Conservation (phyloP, 768 basidiomycete genomes). For the Glaciozyma antarctica region DNA sequence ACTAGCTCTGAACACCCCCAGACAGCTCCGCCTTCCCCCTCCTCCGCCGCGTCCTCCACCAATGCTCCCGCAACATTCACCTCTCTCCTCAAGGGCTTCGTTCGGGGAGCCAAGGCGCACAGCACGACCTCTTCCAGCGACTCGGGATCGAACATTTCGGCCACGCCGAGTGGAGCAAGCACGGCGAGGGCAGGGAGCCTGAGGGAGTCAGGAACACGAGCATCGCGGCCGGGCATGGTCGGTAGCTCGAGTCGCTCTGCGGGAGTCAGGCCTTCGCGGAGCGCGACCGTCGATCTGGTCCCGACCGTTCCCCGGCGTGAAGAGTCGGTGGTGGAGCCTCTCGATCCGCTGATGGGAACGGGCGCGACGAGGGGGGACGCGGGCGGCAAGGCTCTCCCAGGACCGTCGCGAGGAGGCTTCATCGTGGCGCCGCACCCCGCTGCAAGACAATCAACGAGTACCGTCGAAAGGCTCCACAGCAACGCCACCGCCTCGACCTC, state of each 20-base stretch:
- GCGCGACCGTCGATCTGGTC: not conserved
- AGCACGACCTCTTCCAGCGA: not conserved
- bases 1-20: too few species aligned
- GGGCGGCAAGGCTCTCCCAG: slow-evolving; percentile 3
- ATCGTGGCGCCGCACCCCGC: slow-evolving; percentile 17
- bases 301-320: not conserved
- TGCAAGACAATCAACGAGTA: slow-evolving; percentile 17
- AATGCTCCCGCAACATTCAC: not conserved
- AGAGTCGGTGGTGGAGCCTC: not conserved
- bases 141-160: not conserved
- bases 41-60: too few species aligned
- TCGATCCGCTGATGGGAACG: not conserved
- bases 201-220: not conserved
- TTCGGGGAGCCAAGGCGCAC: not conserved
- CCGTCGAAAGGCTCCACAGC: slow-evolving; percentile 21
- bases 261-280: not conserved
- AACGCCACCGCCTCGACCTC: not conserved
- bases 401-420: slow-evolving; percentile 26
- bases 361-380: not conserved
- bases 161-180: not conserved
- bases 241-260: slow-evolving; percentile 3
- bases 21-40: too few species aligned
- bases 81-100: slow-evolving; percentile 2
- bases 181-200: too few species aligned
- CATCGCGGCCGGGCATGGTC: not conserved